Evolutionary conservation across 305 asterid species (phyloP), one percentile per base, ranked within the genome.

Genomic region (Plantago rigida): DNA sequence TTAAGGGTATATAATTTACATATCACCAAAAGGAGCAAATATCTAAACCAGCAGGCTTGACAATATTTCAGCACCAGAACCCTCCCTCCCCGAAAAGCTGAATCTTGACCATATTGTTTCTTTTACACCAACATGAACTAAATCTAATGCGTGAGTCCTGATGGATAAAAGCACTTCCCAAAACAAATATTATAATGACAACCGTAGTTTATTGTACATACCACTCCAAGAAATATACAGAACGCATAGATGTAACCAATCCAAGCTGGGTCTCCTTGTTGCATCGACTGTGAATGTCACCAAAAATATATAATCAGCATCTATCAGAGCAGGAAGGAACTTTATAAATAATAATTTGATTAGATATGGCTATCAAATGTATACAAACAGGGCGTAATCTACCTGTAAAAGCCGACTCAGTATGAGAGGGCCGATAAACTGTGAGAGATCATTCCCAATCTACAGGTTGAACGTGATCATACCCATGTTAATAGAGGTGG

Each of bases 221-320:
- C 97, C 96, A 89, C 97, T 76, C 97, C 97, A 65, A 85, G 64
- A 69, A 89, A 87, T 65, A 89, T 87, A 48, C 77, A 72, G 81
- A 87, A 87, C 59, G 97, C 96, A 67, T 87, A 85, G 54, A 79
- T 52, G 74, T 84, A 84, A 71, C 97, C 96, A 76, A 85, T 73
- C 96, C 94, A 87, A 76, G 94, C 86, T 70, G 97, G 93, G 64
- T 81, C 96, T 9, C 95, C 93, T 63, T 64, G 79, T 79, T 89
- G 85, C 87, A 89, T 74, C 57, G 96, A 87, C 97, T 87, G 89
- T 64, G 65, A 51, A 53, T 59, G 61, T 39, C 73, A 70, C 22
- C 26, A 22, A 74, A 76, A 69, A 60, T 67, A 63, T 26, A 49
- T 59, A 56, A 62, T 80, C 49, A 78, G 72, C 46, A 65, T 62